Conservation (phyloP, 2,329 filamentous ascomycete species). For the Colletotrichum musae region DNA sequence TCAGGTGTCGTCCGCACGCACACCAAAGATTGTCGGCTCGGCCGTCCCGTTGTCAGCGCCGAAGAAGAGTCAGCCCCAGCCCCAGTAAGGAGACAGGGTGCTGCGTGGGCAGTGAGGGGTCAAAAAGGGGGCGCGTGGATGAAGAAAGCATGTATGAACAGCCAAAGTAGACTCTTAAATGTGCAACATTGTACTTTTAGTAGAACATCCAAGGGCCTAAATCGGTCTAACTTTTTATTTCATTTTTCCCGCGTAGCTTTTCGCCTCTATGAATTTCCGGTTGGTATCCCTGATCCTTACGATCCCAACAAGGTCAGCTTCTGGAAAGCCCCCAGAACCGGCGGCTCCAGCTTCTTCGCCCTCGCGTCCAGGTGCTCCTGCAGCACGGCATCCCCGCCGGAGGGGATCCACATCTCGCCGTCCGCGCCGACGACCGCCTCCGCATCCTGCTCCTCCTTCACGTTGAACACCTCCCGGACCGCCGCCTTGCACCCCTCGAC, state of each 20-base stretch:
- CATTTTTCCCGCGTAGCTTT: too few species aligned
- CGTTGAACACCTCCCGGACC: constrained; percentile 78
- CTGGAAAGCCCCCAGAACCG: constrained; percentile 63
- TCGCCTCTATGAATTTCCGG: too few species aligned
- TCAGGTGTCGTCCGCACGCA: constrained; percentile 44
- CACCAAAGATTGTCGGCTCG: background rate
- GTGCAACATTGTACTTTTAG: constrained; percentile 44
- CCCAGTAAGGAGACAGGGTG: constrained; percentile 12
- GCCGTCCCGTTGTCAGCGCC: constrained; percentile 13
- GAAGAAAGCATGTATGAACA: constrained; percentile 31
- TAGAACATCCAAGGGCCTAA: constrained; percentile 22
- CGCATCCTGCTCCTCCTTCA: constrained; percentile 42
- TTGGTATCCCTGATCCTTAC: constrained; percentile 30
- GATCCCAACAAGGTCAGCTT: constrained; percentile 66
- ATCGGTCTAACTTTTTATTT: background rate
- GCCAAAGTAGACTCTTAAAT: constrained; percentile 37
- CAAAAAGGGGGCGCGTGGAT: background rate
- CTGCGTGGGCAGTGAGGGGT: background rate
- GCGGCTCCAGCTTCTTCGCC: constrained; percentile 62
- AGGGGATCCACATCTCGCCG: constrained; percentile 51
- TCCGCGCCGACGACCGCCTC: constrained; percentile 41
- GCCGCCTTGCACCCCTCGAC: constrained; percentile 77
- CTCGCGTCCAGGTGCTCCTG: constrained; percentile 64
- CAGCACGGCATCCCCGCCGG: constrained; percentile 67
- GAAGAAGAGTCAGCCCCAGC: constrained; percentile 23